Evolutionary conservation across 1,139 yeast genomes (phyloP), one percentile per base, ranked within the genome.

Genomic region (Geotrichum australiense): DNA sequence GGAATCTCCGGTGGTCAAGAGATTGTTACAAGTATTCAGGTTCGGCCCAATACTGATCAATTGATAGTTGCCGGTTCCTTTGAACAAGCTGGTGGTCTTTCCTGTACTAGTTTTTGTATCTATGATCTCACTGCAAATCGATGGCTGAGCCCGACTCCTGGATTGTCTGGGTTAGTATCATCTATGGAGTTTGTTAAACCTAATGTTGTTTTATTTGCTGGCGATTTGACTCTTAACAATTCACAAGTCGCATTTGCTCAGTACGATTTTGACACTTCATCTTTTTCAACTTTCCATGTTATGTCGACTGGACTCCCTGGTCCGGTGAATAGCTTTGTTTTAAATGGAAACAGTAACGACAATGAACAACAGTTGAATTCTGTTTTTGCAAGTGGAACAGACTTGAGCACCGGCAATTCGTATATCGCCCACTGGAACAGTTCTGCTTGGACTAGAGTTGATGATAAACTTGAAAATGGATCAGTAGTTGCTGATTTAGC

Each of bases 51-150:
- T 23, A 68, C 68, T 6, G 58, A 69, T 19, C 68, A 71, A 19
- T 59, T 87, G 15, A 66, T 86, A 29, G 82, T 85, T 8, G 95
- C 85, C 37, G 98, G 98, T 16, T 68, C 76, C 36, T 85, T 85
- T 54, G 71, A 70, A 23, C 61, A 67, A 27, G 80, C 82, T 3
- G 80, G 83, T 0, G 67, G 78, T 6, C 63, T 74, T 47, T 64
- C 67, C 35, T 86, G 96, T 62, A 62, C 67, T 2, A 73, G 78
- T 2, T 61, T 86, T 38, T 85, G 95, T 57, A 64, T 82, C 33
- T 86, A 77, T 57, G 82, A 81, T 52, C 61, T 80, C 45, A 59
- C 63, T 2, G 66, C 67, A 32, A 70, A 72, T 3, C 67, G 74
- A 36, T 80, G 85, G 91, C 66, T 63, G 32, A 64, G 76, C 2